A percentile compares a stretch with the other conserved stretches of the same genome.
phyloP scores from a whole-genome alignment of 169 alveolate species.

The Cryptosporidium muris region DNA sequence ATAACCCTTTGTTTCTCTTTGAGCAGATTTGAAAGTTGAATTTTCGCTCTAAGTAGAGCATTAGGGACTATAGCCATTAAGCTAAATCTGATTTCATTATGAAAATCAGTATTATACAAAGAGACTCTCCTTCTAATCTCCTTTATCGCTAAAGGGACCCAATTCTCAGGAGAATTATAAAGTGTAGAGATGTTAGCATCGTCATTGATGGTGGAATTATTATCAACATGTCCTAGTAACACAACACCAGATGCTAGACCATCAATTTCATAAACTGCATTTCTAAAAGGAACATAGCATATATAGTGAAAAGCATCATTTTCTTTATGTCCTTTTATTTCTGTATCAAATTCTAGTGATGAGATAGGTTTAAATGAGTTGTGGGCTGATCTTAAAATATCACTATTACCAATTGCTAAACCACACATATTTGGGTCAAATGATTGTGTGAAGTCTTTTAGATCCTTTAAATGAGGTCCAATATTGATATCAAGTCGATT shows the following conservation, averaged over 20 bases:
- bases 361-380: constrained; percentile 81
- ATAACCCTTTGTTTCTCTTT: background rate
- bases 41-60: constrained; percentile 3
- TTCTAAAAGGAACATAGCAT: constrained; percentile 84
- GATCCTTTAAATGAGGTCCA: constrained; percentile 84
- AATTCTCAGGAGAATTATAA: constrained; percentile 22
- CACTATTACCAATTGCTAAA: constrained; percentile 84
- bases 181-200: background rate
- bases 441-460: constrained; percentile 81
- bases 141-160: constrained; percentile 35
- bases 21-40: constrained; percentile 5
- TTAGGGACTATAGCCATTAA: constrained; percentile 71
- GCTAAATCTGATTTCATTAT: constrained; percentile 64
- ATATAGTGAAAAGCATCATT: constrained; percentile 91
- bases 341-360: constrained; percentile 79
- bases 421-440: constrained; percentile 87
- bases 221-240: constrained; percentile 1
- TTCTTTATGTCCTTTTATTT: constrained; percentile 75
- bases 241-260: constrained; percentile 76
- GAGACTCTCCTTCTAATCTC: constrained; percentile 53
- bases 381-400: constrained; percentile 81
- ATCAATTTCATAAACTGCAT: constrained; percentile 73
- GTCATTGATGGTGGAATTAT: background rate
- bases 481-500: constrained; percentile 83
- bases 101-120: constrained; percentile 12